phyloP scores from a whole-genome alignment of 805 yeast genomes.

The Monosporozyma servazzii region DNA sequence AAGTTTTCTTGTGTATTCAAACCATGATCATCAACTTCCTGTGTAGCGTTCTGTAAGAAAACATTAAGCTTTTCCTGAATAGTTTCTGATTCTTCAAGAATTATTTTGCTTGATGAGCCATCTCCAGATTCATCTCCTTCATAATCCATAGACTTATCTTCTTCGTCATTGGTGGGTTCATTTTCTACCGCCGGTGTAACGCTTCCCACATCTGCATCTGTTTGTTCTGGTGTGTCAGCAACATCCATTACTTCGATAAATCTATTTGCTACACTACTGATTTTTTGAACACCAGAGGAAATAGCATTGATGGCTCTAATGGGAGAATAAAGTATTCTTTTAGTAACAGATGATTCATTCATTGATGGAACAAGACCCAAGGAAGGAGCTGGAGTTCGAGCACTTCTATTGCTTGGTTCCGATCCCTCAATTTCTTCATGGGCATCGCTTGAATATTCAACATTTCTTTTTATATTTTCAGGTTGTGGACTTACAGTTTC shows the following conservation, averaged over 20 bases:
- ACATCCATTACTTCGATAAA: constrained; percentile 13
- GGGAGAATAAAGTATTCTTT: constrained; percentile 10
- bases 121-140: background rate
- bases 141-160: background rate
- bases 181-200: background rate
- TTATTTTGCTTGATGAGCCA: background rate
- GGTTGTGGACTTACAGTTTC: background rate
- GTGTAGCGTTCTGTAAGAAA: background rate
- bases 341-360: background rate
- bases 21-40: background rate
- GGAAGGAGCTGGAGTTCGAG: background rate
- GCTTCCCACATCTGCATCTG: background rate
- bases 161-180: background rate
- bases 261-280: constrained; percentile 10
- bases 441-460: background rate
- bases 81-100: background rate
- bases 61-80: background rate
- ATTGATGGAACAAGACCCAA: background rate
- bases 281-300: constrained; percentile 10
- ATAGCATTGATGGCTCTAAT: constrained; percentile 8
- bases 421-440: background rate
- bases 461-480: background rate
- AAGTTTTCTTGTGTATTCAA: background rate
- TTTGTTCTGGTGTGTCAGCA: constrained; percentile 4
- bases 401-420: background rate